Evolutionary conservation across 768 basidiomycete species (phyloP), one percentile per base, ranked within the genome.

Genomic region (Tylopilus subfusipes): DNA sequence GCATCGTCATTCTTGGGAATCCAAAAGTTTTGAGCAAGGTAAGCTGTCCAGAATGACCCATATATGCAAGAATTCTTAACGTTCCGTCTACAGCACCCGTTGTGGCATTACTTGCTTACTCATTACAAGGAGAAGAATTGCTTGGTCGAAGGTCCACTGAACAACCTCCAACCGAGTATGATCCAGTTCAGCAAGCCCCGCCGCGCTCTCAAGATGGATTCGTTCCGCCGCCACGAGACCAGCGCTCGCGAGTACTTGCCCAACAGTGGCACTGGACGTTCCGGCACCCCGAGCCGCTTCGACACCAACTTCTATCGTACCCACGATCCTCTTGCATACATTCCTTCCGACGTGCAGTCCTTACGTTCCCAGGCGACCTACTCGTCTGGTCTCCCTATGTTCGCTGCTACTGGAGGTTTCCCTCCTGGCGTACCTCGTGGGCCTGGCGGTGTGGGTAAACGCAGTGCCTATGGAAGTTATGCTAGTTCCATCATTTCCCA

Each of bases 21-120:
- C 97, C 97, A 4, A 98, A 98, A 71, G 96, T 99, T 52, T 76
- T 99, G 46, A 97, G 93, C 86, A 99, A 98, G 87, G 96, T 93
- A 60, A 38, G 79, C 64, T 52, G 48, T 13, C 39, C 44, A 27
- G 12, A n/a, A 30, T 48, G 13, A 31, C 48, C 53, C 6, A 45
- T 39, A 46, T 54, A 51, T 54, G 60, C 59, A 29, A 18, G 25
- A 40, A 39, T 40, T 42, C 50, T 66, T 33, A 57, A 59, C 18
- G 18, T 47, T 52, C 42, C 18, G 10, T 3, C 21, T 13, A 42
- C 57, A 99, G 96, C 97, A 99, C 66, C 94, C 96, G 6, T 79
- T 99, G 14, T 99, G 97, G 97, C 93, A 98, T 66, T 94, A 94
- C 72, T 85, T 99, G 45, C 80, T 99, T 54, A 98, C 94, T 2